Evolutionary conservation across 2,329 filamentous ascomycete genomes (phyloP), one percentile per base, ranked within the genome.

Genomic region (Penicillium sp.): DNA sequence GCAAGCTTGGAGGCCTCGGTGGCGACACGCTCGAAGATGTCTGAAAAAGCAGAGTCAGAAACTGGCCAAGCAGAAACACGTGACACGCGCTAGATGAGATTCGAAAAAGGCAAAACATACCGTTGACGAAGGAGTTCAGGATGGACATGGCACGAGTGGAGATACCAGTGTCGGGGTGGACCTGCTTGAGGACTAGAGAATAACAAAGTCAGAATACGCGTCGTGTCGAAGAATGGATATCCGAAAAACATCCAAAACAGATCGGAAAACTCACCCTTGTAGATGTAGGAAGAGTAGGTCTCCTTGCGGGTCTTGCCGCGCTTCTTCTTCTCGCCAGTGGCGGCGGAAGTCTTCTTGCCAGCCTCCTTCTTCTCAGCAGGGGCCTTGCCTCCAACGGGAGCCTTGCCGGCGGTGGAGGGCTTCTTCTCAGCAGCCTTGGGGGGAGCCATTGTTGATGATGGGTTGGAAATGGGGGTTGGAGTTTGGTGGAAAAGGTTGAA

Each of bases 231-330:
- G 15, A 22, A 26, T 17, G 67, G 80, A 12, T 40, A 15, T 7
- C 26, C 38, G 13, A 15, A 33, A 59, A 45, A 47, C 49, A 30
- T 28, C 35, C 51, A 28, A 38, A 3, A 7, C 15, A 22, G 37
- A 40, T 42, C 22, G 51, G 22, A 63, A 79, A 59, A 68, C 88
- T 81, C 79, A 97, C 94, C 95, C 88, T 98, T 99, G 91, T 98
- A 99, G 85, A 99, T 99, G 89, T 99, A 99, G 60, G 92, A 96
- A 73, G 91, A 96, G 87, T 99, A 99, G n/a, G 95, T 99, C 88
- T 99, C 95, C 91, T 98, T 98, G 85, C 95, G 90, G 72, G 93
- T 92, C 93, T 99, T 99, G 86, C 93, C 96, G 79, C 95, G 92
- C 93, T 98, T 99, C 92, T 99, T 99, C 93, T 98, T 98, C 76